phyloP scores from a whole-genome alignment of 108 stramenopile genomes.

The Chaetoceros tenuissimus region DNA sequence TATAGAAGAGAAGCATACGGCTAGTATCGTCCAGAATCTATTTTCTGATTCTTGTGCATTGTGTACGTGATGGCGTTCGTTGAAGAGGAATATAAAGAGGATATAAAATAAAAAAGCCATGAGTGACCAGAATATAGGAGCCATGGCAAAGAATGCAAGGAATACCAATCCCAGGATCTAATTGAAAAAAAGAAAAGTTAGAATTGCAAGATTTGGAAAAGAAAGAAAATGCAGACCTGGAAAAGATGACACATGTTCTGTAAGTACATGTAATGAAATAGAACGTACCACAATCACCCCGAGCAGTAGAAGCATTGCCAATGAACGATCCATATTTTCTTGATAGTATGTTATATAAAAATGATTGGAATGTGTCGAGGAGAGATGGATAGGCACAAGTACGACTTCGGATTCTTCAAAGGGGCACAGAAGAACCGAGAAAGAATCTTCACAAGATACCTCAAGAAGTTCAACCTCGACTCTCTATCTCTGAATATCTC shows the following conservation, averaged over 20 bases:
- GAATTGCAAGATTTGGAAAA: neutral
- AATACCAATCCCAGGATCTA: slow-evolving; percentile 50
- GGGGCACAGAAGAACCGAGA: too few relatives aligned
- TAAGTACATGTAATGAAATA: neutral
- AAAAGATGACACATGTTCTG: slow-evolving; percentile 1
- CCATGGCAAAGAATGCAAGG: slow-evolving; percentile 67
- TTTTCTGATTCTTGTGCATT: slow-evolving; percentile 91
- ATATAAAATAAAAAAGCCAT: slow-evolving; percentile 64
- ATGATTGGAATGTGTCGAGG: too few relatives aligned
- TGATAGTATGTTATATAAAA: too few relatives aligned
- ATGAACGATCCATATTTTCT: slow-evolving; percentile 75
- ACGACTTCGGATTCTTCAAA: too few relatives aligned
- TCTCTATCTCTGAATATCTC: too few relatives aligned
- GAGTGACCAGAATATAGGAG: slow-evolving; percentile 73
- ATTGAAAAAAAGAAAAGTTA: neutral
- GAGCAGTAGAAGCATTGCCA: slow-evolving; percentile 73
- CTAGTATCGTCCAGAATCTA: slow-evolving; percentile 89
- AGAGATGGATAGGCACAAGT: too few relatives aligned
- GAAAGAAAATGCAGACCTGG: neutral
- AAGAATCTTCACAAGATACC: too few relatives aligned
- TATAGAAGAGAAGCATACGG: slow-evolving; percentile 61
- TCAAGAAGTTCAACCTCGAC: too few relatives aligned
- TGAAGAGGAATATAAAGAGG: slow-evolving; percentile 72
- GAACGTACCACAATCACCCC: slow-evolving; percentile 64
- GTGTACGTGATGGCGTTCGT: slow-evolving; percentile 72